Percentiles rank a stretch among this genome's conserved stretches.
These are phyloP conservation scores for Pachysandra terminalis DNA, from an alignment of 164 flowering plant genomes.

Conservation along the genomic window DNA sequence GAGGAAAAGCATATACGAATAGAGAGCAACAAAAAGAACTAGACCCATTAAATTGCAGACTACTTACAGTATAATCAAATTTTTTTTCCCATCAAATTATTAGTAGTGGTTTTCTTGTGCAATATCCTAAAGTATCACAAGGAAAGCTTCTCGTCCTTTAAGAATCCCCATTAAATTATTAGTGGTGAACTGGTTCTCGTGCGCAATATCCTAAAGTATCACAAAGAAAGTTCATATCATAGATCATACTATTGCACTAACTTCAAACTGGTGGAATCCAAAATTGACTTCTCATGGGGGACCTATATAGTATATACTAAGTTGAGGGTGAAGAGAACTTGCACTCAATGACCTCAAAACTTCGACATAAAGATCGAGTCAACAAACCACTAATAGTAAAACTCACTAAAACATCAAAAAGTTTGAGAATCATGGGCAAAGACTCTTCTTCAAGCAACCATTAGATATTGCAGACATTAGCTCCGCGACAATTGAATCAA, in stretches of 20 bases:
- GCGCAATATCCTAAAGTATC: not conserved
- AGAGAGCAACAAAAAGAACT: not conserved
- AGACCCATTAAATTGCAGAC: not conserved
- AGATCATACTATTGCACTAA: not conserved
- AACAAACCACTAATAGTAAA: not conserved
- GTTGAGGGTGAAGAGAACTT: not conserved
- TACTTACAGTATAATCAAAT: too few species aligned
- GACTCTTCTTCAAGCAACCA: not conserved
- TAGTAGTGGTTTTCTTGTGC: not conserved
- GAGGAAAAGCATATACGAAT: not conserved
- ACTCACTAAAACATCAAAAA: not conserved
- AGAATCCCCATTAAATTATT: not conserved
- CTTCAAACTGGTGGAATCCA: not conserved
- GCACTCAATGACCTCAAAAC: not conserved
- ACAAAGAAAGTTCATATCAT: too few species aligned
- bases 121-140: not conserved
- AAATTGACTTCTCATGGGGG: not conserved
- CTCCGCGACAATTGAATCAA: not conserved
- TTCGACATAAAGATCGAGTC: not conserved
- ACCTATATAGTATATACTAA: not conserved
- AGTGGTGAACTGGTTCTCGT: not conserved
- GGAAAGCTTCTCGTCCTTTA: conserved; percentile 46
- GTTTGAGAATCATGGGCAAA: not conserved
- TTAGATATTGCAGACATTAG: not conserved
- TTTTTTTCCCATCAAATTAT: too few species aligned